Conservation (phyloP, 257 asterid species). For the Misopates orontium region DNA sequence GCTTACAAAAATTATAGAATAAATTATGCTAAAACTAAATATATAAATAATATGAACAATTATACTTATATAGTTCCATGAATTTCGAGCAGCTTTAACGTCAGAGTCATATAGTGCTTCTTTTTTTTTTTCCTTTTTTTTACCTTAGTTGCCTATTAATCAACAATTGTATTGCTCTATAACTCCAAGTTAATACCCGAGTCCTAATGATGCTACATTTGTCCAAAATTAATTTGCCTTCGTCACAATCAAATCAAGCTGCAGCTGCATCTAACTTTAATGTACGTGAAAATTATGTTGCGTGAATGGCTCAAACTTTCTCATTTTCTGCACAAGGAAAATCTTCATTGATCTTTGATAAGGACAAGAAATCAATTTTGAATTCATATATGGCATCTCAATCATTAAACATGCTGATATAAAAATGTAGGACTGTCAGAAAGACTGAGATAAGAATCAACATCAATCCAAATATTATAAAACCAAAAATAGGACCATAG, state of each 20-base stretch:
- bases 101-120: too few relatives aligned
- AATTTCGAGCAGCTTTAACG: too few relatives aligned
- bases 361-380: conserved; percentile 31
- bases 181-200: background rate
- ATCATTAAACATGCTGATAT: conserved; percentile 27
- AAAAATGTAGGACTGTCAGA: conserved; percentile 31
- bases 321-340: conserved; percentile 22
- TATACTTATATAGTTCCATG: too few relatives aligned
- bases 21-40: too few relatives aligned
- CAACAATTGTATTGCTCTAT: background rate
- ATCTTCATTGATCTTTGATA: conserved; percentile 32
- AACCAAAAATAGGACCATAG: background rate
- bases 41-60: too few relatives aligned
- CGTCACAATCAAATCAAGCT: too few relatives aligned
- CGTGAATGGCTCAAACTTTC: conserved; percentile 22
- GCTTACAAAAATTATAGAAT: too few relatives aligned
- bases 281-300: conserved; percentile 24
- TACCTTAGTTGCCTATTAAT: background rate
- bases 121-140: too few relatives aligned
- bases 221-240: too few relatives aligned
- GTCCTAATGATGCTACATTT: too few relatives aligned
- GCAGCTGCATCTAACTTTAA: background rate
- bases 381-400: conserved; percentile 33
- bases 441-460: conserved; percentile 29
- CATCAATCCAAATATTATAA: conserved; percentile 23